Evolutionary conservation across 208 protist genomes (phyloP), one percentile per base, ranked within the genome.

Genomic region (Acanthamoeba lenticulata): DNA sequence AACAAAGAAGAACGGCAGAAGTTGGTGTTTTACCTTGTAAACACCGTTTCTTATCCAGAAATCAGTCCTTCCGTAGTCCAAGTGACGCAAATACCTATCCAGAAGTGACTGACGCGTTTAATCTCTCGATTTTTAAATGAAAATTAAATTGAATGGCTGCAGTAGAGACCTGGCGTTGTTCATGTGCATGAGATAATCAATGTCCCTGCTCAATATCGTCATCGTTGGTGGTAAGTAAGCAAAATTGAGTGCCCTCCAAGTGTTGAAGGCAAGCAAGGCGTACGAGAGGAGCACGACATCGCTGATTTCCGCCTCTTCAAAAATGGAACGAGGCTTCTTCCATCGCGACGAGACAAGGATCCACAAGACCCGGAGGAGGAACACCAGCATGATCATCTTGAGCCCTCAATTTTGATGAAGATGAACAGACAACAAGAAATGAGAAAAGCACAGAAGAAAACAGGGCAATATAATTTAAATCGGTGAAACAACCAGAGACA

Each of bases 111-210:
- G 62, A 32, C 29, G 11, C 49, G 62, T 1, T 74, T 74, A 72
- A 38, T 72, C 32, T 32, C 38, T 1, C 4, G 0, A 45, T 81
- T 7, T 21, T 1, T 40, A 45, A 45, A 81, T 34, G 42, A n/a
- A 83, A 42, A 45, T 83, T 3, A n/a, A 52, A 24, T 60, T 27
- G 21, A 60, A 60, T 60, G 21, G 11, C 15, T 11, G 52, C 52
- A 11, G 27, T 0, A 47, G 1, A 9, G 24, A 83, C 72, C 72
- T 44, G 72, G 72, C 72, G 24, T 83, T 83, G 72, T 83, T 83
- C 72, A 83, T 83, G 38, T 83, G 72, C 72, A 83, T 44, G 24
- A 83, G 72, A 47, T 83, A 83, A 47, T 83, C 72, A 83, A 83
- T 83, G 72, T 83, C 72, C 36, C 72, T 83, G 24, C 27, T 69